phyloP scores from a whole-genome alignment of 2,329 filamentous ascomycete species.

The Ophiosphaerella herpotricha region DNA sequence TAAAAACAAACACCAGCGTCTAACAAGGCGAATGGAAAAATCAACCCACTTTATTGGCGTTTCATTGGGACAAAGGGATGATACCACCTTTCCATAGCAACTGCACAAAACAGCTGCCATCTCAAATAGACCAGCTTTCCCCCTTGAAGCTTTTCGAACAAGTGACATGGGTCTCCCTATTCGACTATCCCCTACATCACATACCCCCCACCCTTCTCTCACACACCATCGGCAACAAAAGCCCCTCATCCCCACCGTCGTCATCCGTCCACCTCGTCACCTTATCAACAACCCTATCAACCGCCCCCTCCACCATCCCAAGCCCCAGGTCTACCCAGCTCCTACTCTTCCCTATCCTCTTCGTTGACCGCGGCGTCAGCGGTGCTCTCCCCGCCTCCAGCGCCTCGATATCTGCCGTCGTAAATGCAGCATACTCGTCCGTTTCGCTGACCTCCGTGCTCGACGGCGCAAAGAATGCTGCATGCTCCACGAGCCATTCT shows the following conservation, averaged over 20 bases:
- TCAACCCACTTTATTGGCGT: conserved; percentile 3
- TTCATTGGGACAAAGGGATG: conserved; percentile 3
- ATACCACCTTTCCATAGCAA: conserved; percentile 7
- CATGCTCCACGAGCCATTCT: conserved; percentile 14
- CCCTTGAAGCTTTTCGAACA: no score
- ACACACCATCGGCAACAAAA: conserved; percentile 7
- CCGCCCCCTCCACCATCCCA: conserved; percentile 24
- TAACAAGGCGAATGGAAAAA: conserved; percentile 2
- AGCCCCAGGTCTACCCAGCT: conserved; percentile 25
- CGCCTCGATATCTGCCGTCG: conserved; percentile 1
- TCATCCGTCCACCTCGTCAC: conserved; percentile 33
- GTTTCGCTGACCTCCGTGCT: neutral
- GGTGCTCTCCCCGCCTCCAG: conserved; percentile 10
- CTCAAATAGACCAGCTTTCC: no score
- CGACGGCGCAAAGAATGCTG: conserved; percentile 9
- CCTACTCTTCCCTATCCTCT: conserved; percentile 1
- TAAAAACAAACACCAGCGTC: conserved; percentile 29
- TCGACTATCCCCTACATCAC: neutral
- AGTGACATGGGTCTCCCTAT: neutral
- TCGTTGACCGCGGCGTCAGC: neutral
- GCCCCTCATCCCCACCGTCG: conserved; percentile 7
- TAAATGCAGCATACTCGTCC: neutral
- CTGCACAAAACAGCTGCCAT: no score
- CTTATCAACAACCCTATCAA: conserved; percentile 20
- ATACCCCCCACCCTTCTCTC: neutral